Evolutionary conservation across 192 early-diverging fungal species (phyloP), one percentile per base, ranked within the genome.

Genomic region (Gryganskiella cystojenkinii): DNA sequence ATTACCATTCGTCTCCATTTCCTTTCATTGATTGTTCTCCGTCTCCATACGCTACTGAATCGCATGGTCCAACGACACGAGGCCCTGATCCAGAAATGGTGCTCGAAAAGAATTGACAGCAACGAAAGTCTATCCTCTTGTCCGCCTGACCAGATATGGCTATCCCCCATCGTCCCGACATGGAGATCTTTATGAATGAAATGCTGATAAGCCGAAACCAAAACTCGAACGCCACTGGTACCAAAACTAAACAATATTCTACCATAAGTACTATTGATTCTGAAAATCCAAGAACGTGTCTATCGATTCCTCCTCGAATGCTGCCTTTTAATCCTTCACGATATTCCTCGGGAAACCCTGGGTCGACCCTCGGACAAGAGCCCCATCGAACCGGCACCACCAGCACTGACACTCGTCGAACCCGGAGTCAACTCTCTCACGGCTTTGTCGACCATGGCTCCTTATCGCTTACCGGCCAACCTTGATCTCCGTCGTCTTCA

Each of bases 91-190:
- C 67, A 55, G 33, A 72, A 65, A 40, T 42, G 49, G 53, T 72
- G 70, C 62, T 72, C 28, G 64, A 70, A 30, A 70, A 70, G 30
- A 28, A 56, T n/a, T 57, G 67, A 14, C 57, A 70, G 7, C 67
- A 70, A 56, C 67, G 70, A 28, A 58, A 44, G 40, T 64, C n/a
- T 46, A 60, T 40, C 47, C 56, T 72, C 14, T 62, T 72, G 44
- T 47, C 17, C 2, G 70, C 70, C 22, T 72, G 70, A 56, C 70
- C 70, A 6, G 52, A 64, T 11, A 72, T 72, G 70, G 22, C 70
- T 46, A 43, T 20, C 17, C 30, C 43, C 19, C 70, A 72, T 65
- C 70, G 70, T 64, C 70, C 70, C 37, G 70, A 72, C 27, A 52
- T 64, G 56, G 70, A 64, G 37, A 62, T 55, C 28, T 60, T 53